Conservation (phyloP, 2,329 filamentous ascomycete genomes). For the Grosmannia huntii region DNA sequence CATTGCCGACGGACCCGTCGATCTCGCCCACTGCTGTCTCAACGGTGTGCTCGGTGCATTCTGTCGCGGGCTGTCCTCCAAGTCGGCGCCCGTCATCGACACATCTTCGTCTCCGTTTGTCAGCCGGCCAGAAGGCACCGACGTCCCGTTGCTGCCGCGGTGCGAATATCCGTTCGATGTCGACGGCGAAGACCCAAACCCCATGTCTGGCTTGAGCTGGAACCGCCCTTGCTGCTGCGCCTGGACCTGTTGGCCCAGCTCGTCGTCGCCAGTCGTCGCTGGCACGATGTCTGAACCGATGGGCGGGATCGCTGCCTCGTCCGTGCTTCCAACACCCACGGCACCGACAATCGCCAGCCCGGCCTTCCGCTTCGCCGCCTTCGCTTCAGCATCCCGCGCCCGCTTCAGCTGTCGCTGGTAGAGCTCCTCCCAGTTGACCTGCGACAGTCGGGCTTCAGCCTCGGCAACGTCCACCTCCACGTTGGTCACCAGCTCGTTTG, state of each 20-base stretch:
- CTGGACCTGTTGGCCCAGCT: slow-evolving; percentile 7
- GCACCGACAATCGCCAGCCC: slow-evolving; percentile 39
- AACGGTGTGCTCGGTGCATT: slow-evolving; percentile 31
- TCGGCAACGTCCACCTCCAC: slow-evolving; percentile 85
- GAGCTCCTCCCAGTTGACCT: slow-evolving; percentile 71
- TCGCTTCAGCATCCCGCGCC: slow-evolving; percentile 44
- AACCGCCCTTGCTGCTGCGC: slow-evolving; percentile 28
- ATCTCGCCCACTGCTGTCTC: slow-evolving; percentile 21
- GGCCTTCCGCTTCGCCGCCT: slow-evolving; percentile 48
- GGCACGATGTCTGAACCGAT: slow-evolving; percentile 8
- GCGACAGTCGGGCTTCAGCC: slow-evolving; percentile 43
- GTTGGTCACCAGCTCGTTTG: slow-evolving; percentile 83
- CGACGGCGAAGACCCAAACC: background rate
- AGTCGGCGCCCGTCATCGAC: slow-evolving; percentile 46
- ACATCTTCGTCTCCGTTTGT: slow-evolving; percentile 39
- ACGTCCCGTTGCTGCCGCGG: slow-evolving; percentile 42
- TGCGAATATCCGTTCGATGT: slow-evolving; percentile 34
- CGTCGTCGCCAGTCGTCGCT: background rate
- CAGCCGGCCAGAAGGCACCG: slow-evolving; percentile 29
- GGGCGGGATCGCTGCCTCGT: background rate
- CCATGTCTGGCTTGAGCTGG: slow-evolving; percentile 29
- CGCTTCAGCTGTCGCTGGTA: slow-evolving; percentile 61
- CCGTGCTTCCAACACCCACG: background rate
- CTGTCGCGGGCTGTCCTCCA: slow-evolving; percentile 25
- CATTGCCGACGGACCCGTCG: slow-evolving; percentile 12